Evolutionary conservation across 1,284 basidiomycete species (phyloP), one percentile per base, ranked within the genome.

Genomic region (Leccinum pallidistipes): DNA sequence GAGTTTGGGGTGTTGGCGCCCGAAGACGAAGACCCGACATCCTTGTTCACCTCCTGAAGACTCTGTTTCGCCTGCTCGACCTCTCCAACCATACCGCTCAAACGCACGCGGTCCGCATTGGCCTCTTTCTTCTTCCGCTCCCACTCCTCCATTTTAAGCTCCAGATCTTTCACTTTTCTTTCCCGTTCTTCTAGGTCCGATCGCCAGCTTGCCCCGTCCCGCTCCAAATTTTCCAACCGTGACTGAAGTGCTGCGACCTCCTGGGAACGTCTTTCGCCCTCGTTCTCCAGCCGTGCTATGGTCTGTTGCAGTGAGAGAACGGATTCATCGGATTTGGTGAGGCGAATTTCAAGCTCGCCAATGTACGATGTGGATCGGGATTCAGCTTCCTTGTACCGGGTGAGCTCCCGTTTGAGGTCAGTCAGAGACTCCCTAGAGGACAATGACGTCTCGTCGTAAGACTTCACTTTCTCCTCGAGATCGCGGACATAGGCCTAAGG

Each of bases 401-500:
- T 71, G 32, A 98, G 81, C 76, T 98, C 95, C 65, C 90, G 89
- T 73, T 87, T 90, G 59, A 98, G 82, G 64, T 96, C 93, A 16
- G 81, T 81, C 68, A 97, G 83, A 2, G 90, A 89, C 67, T 90
- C 88, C 61, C 84, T 88, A 11, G 92, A 92, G 10, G 84, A 83
- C 45, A 91, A 78, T 21, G 88, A 88, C 4, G 84, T 86, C 68
- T 96, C 93, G 66, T 94, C 87, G 67, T 90, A 90, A 2, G 81
- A 77, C 76, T 91, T 94, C 73, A 98, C 86, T 76, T 93, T 94
- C 66, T 90, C 86, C 75, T 99, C 96, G 31, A 98, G 81, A 73
- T 98, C 95, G 53, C 87, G 90, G 29, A 98, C 90, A 75, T 98
- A 98, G 1, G 89, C 90, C 91, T 92, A 68, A 11, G 56, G 65